Evolutionary conservation across 2,329 filamentous ascomycete species (phyloP).

Genomic region (Cercospora sp.): DNA sequence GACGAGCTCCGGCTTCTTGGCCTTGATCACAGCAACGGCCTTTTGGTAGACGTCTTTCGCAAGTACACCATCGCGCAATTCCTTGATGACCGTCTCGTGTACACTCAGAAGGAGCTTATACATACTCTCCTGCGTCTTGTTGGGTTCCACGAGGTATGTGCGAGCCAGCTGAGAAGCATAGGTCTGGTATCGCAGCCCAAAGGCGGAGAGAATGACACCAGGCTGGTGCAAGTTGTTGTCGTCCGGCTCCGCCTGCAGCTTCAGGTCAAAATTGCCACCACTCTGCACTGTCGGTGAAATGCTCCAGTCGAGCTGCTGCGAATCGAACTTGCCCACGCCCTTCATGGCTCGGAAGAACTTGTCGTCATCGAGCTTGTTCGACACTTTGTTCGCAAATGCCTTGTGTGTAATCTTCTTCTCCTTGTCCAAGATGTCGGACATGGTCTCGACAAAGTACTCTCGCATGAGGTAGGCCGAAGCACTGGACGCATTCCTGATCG

Average conservation of each 20-base stretch:
- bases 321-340: slow-evolving; percentile 82
- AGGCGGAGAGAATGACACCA: slow-evolving; percentile 87
- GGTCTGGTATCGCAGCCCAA: slow-evolving; percentile 92
- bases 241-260: slow-evolving; percentile 75
- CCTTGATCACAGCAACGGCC: slow-evolving; percentile 74
- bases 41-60: slow-evolving; percentile 92
- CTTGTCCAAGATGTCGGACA: slow-evolving; percentile 92
- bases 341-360: slow-evolving; percentile 91
- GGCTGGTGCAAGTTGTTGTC: slow-evolving; percentile 74
- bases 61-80: slow-evolving; percentile 79
- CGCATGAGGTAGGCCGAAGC: slow-evolving; percentile 94
- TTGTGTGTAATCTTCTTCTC: slow-evolving; percentile 97
- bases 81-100: slow-evolving; percentile 86
- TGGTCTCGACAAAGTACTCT: slow-evolving; percentile 95
- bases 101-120: slow-evolving; percentile 86
- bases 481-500: slow-evolving; percentile 90
- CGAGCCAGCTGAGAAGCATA: slow-evolving; percentile 91
- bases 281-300: slow-evolving; percentile 84
- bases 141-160: slow-evolving; percentile 95
- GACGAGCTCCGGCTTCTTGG: slow-evolving; percentile 92
- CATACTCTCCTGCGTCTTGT: slow-evolving; percentile 90
- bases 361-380: slow-evolving; percentile 85
- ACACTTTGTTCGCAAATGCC: slow-evolving; percentile 79
- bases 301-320: slow-evolving; percentile 88
- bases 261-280: slow-evolving; percentile 91